Conservation (phyloP, 768 basidiomycete species). For the Hydnomerulius pinastri region DNA sequence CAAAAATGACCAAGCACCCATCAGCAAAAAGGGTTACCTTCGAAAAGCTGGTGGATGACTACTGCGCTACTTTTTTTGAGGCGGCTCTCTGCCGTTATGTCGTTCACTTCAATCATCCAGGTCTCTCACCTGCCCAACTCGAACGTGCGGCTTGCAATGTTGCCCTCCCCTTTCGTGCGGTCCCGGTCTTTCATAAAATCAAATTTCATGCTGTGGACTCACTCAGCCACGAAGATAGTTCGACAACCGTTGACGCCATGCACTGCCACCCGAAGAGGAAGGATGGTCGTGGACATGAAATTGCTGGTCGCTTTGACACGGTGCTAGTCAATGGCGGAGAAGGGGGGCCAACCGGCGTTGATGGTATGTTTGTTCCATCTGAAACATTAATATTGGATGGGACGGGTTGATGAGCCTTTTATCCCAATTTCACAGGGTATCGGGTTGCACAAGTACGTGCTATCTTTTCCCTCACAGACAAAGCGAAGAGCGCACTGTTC, state of each 20-base stretch:
- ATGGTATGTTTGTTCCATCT: constrained; percentile 3
- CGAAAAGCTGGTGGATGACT: constrained; percentile 14
- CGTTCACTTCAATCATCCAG: neutral
- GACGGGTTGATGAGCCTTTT: too few species aligned
- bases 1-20: constrained; percentile 29
- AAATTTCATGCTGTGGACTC: constrained; percentile 29
- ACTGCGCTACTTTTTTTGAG: constrained; percentile 10
- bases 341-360: neutral
- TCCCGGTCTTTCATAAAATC: constrained; percentile 36
- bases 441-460: constrained; percentile 10
- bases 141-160: neutral
- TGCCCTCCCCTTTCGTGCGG: neutral
- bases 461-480: constrained; percentile 7
- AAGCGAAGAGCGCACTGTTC: constrained; percentile 14
- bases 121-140: neutral
- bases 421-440: neutral
- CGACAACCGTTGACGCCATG: constrained; percentile 26
- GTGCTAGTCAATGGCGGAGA: neutral
- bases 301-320: neutral
- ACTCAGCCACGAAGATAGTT: neutral
- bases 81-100: neutral
- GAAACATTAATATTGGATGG: constrained; percentile 31
- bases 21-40: constrained; percentile 25
- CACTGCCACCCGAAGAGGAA: constrained; percentile 14
- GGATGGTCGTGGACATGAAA: neutral